Base-by-base conservation (phyloP, 352 stramenopile genomes). In the Pythium aristosporum region DNA sequence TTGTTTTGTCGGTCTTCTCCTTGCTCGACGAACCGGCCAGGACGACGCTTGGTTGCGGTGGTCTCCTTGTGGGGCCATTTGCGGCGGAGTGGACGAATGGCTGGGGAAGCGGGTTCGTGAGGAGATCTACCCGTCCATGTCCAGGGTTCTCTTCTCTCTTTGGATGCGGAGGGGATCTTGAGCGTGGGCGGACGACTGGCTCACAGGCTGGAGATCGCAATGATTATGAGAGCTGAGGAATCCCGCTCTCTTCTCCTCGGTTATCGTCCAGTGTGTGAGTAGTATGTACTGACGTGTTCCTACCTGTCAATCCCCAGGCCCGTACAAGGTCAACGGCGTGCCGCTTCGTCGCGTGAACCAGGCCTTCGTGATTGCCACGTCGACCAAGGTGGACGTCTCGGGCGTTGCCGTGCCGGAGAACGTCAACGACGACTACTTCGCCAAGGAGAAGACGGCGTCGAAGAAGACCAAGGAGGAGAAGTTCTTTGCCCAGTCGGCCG, bases 341-440 rank as follows among this genome's bases (percentile, higher is more conserved):
- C 97, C 96, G 36, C 80, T 99, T 56, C 88, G 96, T 65, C 93
- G 97, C 64, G 94, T 99, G 34, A 99, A 99, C 81, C 96, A 98
- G 84, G 89, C 94, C 18, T 99, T 98, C 79, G 97, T 99, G 36
- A 99, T 99, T 74, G 97, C 92, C 54, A 99, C 98, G 16, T 98
- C 90, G 42, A 98, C 96, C 58, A 98, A 97, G 78, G 81, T 99
- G n/a, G 93, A 98, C 75, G 79, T 99, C 30, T 82, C 79, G 43
- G 82, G 78, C 56, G 88, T 99, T 1, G 85, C 94, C 57, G 89
- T 99, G 65, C 89, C 96, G 13, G 62, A 65, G 56, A 85, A 88
- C 46, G 93, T 99, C 62, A 78, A 96, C 74, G 97, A 99, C 80
- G 88, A 86, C 61, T 99, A 99, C 87, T 99, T 99, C 84, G 91